Conservation (phyloP, 345 rosid species). For the Camelina laxa region DNA sequence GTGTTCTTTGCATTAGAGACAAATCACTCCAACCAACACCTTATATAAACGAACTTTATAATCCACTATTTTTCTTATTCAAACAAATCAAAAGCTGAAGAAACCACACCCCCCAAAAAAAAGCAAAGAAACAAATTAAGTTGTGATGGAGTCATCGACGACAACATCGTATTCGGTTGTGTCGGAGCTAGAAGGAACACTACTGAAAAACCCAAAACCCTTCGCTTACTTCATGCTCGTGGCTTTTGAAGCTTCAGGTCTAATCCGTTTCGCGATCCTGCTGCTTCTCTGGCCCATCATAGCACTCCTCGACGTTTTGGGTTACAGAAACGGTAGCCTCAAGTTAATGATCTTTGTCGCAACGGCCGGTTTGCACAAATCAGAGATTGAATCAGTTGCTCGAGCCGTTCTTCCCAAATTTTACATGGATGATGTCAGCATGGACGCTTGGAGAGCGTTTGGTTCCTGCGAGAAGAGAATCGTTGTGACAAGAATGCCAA, state of each 20-base stretch:
- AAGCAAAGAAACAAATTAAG: neutral
- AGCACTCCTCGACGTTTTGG: constrained; percentile 54
- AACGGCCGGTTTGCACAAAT: constrained; percentile 57
- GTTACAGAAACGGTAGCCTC: constrained; percentile 54
- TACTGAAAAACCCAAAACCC: constrained; percentile 60
- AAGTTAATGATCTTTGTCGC: constrained; percentile 73
- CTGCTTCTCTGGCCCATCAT: constrained; percentile 73
- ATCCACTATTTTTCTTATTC: constrained; percentile 26
- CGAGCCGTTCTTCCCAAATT: constrained; percentile 91
- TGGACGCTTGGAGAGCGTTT: constrained; percentile 76
- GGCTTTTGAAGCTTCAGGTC: constrained; percentile 86
- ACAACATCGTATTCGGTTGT: constrained; percentile 54
- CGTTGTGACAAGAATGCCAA: constrained; percentile 74
- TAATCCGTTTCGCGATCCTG: constrained; percentile 67
- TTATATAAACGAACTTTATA: constrained; percentile 27
- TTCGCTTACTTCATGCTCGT: constrained; percentile 91
- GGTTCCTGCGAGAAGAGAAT: constrained; percentile 61
- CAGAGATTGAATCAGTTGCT: constrained; percentile 82
- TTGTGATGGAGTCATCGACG: constrained; percentile 45
- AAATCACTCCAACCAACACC: constrained; percentile 61
- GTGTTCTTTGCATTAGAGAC: constrained; percentile 40
- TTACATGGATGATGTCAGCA: constrained; percentile 73
- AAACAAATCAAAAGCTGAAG: constrained; percentile 10
- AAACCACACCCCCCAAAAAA: neutral
- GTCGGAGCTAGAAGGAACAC: constrained; percentile 80